Base-by-base conservation (phyloP, 2,329 filamentous ascomycete species). In the Alternaria gansuensis region DNA sequence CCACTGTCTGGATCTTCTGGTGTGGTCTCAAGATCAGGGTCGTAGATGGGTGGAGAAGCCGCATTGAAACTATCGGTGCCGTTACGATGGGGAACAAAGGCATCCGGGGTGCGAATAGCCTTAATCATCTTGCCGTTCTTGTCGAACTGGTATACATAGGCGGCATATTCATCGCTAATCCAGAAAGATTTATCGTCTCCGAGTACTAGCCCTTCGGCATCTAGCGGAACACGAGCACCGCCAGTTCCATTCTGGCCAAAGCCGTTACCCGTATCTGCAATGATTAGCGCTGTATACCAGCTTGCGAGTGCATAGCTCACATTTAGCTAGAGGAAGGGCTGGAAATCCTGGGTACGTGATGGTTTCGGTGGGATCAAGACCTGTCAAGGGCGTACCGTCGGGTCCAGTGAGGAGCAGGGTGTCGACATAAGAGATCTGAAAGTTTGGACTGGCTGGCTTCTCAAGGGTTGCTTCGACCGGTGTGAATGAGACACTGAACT, bases 111-210 rank as follows among this genome's bases (percentile, higher is more conserved):
- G 13, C 84, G 82, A 58, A 91, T 87, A 1, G 88, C 88, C 1
- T 80, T 77, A 14, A 85, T 73, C 85, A 92, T 88, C 33, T 78
- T 81, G 34, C 90, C 89, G 0, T 73, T 69, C 3, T 74, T 63
- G 60, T 82, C 78, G 75, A 92, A 91, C 43, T 86, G 83, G 80
- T 90, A 92, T 23, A 91, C 78, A 66, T 88, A 91, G 0, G 88
- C 88, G 89, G 76, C 91, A 48, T 76, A 76, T 50, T 75, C 89
- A 69, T 92, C 89, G 36, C 72, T 75, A 37, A 91, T 80, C 87
- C 88, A 92, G 77, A 90, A 91, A 0, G 81, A 80, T 11, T 84
- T 86, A 54, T 89, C 84, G 0, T 77, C 64, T 48, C 83, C 83
- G 6, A 92, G 80, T 1, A 86, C 84, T 0, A 92, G 77, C 1